Evolutionary conservation across 257 asterid species (phyloP), one percentile per base, ranked within the genome.

Genomic region (Rubia yunnanensis): DNA sequence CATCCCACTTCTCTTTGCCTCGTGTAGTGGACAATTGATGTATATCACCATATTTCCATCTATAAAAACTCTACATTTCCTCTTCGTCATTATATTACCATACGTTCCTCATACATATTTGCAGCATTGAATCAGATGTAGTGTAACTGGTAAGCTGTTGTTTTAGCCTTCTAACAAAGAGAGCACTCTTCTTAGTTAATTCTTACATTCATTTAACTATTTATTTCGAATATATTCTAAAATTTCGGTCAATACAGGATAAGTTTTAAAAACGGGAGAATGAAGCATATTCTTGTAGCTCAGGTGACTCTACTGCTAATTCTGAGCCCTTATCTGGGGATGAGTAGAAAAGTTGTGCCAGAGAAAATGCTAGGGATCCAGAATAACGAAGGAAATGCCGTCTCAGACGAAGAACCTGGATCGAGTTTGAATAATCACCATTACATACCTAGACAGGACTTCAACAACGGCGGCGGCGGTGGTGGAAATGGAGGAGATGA

Each of bases 1-100:
- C 79, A 71, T 32, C 66, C 92, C 94, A 86, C 89, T 80, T 74
- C 8, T 30, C 67, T 46, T 78, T 80, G 86, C 83, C 83, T 73
- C 80, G 34, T 75, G 67, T 75, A 81, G 94, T 82, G 94, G 88
- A 72, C 56, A 63, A 58, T 69, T 80, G 52, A 44, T 13, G 49
- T 41, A 13, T 78, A 79, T 75, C 72, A 8, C 67, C 74, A 46
- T 5, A 68, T 53, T 5, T 56, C 53, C 41, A 28, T 31, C 73
- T 69, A 78, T 74, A 68, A 67, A 48, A 78, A 35, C 74, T 63
- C 75, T 66, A n/a, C 14, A 24, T 31, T 52, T 1, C 48, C 27
- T 70, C 63, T 32, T 52, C 30, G n/a, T 38, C 49, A 18, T 10
- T 52, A 14, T 10, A 28, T 2, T 1, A 5, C 22, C 20, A 28